Percentiles rank a stretch among this genome's conserved stretches.
These are phyloP conservation scores for Thermothielavioides terrestris DNA, from an alignment of 495 filamentous ascomycete genomes.

Conservation along the genomic window DNA sequence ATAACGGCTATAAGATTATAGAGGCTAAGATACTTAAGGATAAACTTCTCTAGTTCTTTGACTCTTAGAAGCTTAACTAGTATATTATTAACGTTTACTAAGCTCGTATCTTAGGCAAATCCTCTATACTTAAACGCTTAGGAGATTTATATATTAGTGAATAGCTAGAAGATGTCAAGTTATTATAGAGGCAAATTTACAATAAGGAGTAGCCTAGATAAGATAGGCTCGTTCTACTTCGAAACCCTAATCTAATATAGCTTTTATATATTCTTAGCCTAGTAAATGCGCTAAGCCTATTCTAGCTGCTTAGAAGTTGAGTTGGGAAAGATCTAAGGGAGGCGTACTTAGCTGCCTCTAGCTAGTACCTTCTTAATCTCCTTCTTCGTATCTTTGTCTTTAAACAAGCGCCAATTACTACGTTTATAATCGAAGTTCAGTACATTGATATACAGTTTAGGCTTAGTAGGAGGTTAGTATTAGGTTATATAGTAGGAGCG, in stretches of 20 bases:
- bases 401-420: not conserved
- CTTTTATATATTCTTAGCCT: not conserved
- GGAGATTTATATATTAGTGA: too few species aligned
- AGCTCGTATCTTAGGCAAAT: too few species aligned
- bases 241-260: not conserved
- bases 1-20: constrained; percentile 11
- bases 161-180: too few species aligned
- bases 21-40: constrained; percentile 7
- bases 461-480: not conserved
- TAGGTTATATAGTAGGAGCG: too few species aligned
- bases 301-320: not conserved
- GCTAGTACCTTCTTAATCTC: not conserved
- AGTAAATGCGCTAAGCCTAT: not conserved
- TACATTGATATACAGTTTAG: not conserved
- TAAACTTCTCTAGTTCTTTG: not conserved
- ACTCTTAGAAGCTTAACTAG: constrained; percentile 2
- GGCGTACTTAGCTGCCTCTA: not conserved
- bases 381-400: not conserved
- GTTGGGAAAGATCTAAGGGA: not conserved
- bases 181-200: constrained; percentile 1
- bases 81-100: not conserved
- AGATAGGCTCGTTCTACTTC: not conserved
- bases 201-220: not conserved
- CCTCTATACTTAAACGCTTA: too few species aligned
- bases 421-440: constrained; percentile 2